Evolutionary conservation across 768 basidiomycete genomes (phyloP).

Genomic region (Cyclocybe aegerita): DNA sequence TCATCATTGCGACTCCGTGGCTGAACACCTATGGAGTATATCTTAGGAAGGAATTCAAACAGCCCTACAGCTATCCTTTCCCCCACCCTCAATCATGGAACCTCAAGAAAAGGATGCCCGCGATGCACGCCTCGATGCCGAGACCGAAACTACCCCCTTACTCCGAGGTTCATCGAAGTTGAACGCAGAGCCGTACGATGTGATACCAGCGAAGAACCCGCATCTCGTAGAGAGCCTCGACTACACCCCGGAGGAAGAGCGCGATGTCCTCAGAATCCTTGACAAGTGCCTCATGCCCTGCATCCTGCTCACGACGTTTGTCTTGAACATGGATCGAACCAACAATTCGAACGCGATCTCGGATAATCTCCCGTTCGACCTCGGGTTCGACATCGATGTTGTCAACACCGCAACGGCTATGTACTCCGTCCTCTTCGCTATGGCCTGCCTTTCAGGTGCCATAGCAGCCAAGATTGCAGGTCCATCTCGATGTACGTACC

Average conservation of each 20-base stretch:
- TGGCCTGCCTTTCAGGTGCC: constrained; percentile 35
- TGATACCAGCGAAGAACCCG: constrained; percentile 16
- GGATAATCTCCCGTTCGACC: constrained; percentile 35
- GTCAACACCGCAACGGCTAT: constrained; percentile 38
- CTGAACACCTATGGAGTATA: background rate
- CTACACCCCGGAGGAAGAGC: constrained; percentile 33
- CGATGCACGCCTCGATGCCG: background rate
- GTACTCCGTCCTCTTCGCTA: constrained; percentile 33
- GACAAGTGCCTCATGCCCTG: constrained; percentile 27
- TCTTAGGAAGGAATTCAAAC: background rate
- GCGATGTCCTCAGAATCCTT: constrained; percentile 23
- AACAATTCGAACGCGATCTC: constrained; percentile 42
- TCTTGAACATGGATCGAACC: constrained; percentile 42
- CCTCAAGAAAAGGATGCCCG: constrained; percentile 6
- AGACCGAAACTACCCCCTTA: constrained; percentile 12
- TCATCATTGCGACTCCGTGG: constrained; percentile 13
- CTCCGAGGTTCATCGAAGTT: constrained; percentile 1
- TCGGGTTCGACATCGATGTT: constrained; percentile 38
- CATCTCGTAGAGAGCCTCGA: constrained; percentile 26
- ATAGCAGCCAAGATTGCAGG: constrained; percentile 38
- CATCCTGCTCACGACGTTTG: constrained; percentile 33
- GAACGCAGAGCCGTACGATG: background rate
- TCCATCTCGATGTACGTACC: constrained; percentile 31
- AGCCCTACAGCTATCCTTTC: background rate
- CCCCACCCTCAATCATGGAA: background rate